Base-by-base conservation (phyloP, 2,329 filamentous ascomycete species). In the Coniella lustricola region DNA sequence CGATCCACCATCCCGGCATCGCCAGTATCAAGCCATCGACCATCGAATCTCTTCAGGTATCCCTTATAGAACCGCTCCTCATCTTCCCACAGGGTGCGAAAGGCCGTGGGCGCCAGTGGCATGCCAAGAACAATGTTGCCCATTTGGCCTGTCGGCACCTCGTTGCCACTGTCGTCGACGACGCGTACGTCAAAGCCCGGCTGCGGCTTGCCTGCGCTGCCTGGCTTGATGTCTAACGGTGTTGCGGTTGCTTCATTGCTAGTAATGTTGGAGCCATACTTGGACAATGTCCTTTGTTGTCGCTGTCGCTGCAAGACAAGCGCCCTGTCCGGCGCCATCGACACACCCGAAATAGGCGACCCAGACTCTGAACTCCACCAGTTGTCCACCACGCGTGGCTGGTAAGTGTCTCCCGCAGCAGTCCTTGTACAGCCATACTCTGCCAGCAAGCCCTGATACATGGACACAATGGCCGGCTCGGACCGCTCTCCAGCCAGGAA, bases 401-500 rank as follows among this genome's bases (percentile, higher is more conserved):
- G 10, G 16, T 72, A 68, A 2, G 81, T 76, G 0, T 82, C 82
- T 14, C 76, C 76, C 5, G 25, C 18, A 2, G 29, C n/a, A 8
- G 8, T 33, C 18, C 0, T 72, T 70, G 0, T n/a, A n/a, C 82
- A 83, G 25, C 78, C 86, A 60, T 90, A 79, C 51, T 77, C 71
- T 5, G 70, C 64, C 5, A 96, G 69, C 3, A 95, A 74, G 4
- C 79, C 73, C 61, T 94, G 85, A 61, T 94, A 95, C 71, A 85
- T 84, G 16, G 78, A 79, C 3, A 96, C 75, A 57, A 96, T 89
- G 45, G 83, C 85, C 1, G 90, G 90, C 60, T 96, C 91, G 31
- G 87, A 94, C 34, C 90, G 75, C 63, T 97, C 90, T 7, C 90
- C 90, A 0, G 90, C 91, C 1, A 96, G 74, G 67, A 95, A 96